These are phyloP conservation scores for Fusarium duplospermum DNA, from an alignment of 2,329 filamentous ascomycete genomes.

Conservation along the genomic window DNA sequence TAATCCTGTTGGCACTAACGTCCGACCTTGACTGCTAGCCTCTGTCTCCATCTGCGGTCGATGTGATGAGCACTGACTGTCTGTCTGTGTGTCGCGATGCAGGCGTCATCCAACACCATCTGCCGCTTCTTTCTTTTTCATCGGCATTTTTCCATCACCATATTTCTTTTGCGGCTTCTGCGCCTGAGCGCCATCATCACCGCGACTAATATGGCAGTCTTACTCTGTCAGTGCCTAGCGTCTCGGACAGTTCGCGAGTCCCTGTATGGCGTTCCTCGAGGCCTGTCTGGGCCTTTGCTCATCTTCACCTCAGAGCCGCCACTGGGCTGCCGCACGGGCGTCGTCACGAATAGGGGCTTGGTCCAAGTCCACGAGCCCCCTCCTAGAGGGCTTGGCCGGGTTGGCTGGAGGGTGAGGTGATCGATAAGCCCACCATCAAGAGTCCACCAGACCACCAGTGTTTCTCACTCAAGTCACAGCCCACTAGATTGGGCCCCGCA, in stretches of 20 bases:
- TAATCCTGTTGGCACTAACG: constrained; percentile 24
- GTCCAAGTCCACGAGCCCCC: constrained; percentile 20
- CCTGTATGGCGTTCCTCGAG: constrained; percentile 27
- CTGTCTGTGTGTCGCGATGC: background rate
- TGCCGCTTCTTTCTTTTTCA: constrained; percentile 34
- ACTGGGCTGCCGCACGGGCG: constrained; percentile 33
- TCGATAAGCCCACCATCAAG: constrained; percentile 41
- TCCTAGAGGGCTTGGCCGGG: constrained; percentile 17
- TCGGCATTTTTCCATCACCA: constrained; percentile 9
- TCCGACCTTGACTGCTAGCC: constrained; percentile 12
- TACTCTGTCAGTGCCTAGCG: constrained; percentile 20
- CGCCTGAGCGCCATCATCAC: constrained; percentile 20
- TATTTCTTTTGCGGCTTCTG: constrained; percentile 26
- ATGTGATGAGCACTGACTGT: background rate
- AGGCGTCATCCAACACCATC: constrained; percentile 35
- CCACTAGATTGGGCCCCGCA: constrained; percentile 21
- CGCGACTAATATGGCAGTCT: constrained; percentile 22
- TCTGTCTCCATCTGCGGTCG: background rate
- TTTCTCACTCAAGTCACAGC: constrained; percentile 18
- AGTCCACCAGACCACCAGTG: constrained; percentile 31
- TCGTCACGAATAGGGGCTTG: constrained; percentile 38
- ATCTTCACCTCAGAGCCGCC: constrained; percentile 30
- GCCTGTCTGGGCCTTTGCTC: constrained; percentile 31
- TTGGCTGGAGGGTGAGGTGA: constrained; percentile 41
- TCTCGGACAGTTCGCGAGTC: constrained; percentile 19